Evolutionary conservation across 2,329 filamentous ascomycete genomes (phyloP).

Genomic region (Didymella lethalis): DNA sequence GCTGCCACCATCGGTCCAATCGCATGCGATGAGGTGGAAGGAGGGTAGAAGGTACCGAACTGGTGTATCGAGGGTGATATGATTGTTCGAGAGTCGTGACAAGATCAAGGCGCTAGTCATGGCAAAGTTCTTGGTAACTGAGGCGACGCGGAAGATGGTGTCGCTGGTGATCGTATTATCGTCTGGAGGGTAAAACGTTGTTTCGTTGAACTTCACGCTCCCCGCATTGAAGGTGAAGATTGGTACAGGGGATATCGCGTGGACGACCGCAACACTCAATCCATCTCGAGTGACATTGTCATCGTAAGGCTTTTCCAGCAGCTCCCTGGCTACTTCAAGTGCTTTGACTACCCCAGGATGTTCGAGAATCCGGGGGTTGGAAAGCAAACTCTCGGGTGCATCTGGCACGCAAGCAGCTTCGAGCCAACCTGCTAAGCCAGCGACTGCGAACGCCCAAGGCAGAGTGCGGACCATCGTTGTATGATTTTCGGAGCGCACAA

Average conservation of each 20-base stretch:
- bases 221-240: slow-evolving; percentile 41
- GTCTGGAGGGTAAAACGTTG: neutral
- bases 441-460: neutral
- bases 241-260: slow-evolving; percentile 33
- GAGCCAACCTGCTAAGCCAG: neutral
- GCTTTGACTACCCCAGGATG: slow-evolving; percentile 36
- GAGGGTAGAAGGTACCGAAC: slow-evolving; percentile 33
- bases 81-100: slow-evolving; percentile 19
- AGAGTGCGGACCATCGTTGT: slow-evolving; percentile 1
- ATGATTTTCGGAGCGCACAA: neutral
- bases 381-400: slow-evolving; percentile 30
- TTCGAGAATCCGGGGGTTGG: slow-evolving; percentile 27
- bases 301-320: slow-evolving; percentile 8
- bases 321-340: slow-evolving; percentile 31
- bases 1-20: slow-evolving; percentile 44
- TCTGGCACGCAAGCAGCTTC: slow-evolving; percentile 38
- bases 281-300: slow-evolving; percentile 38
- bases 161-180: slow-evolving; percentile 36
- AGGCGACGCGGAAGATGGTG: slow-evolving; percentile 43
- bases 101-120: slow-evolving; percentile 33
- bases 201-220: slow-evolving; percentile 43
- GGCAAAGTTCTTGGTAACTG: slow-evolving; percentile 42
- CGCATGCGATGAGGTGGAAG: slow-evolving; percentile 32
- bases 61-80: slow-evolving; percentile 31
- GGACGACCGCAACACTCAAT: slow-evolving; percentile 42